Base-by-base conservation (phyloP, 257 asterid genomes). In the Capsicum baccatum region DNA sequence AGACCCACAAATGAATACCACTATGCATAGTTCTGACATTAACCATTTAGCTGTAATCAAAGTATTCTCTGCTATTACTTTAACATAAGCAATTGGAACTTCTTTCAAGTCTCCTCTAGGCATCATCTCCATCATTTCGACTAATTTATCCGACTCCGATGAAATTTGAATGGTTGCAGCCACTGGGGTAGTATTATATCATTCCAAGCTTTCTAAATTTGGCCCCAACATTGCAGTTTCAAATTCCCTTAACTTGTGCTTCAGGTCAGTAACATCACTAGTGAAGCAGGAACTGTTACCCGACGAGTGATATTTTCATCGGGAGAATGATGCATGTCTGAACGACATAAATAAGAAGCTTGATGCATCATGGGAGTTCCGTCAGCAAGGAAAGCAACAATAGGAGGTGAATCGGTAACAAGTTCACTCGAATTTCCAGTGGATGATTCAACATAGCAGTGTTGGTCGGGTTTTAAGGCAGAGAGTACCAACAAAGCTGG, bases 1-100 rank as follows among this genome's bases (percentile, higher is more conserved):
- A 13, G 83, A 84, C 0, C 89, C 89, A 66, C 74, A 50, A 57
- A 87, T 87, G 0, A 87, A 87, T 71, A 87, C 89, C 59, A 84
- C 52, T 13, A 52, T 50, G 16, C 85, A 81, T 37, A 84, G 81
- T 74, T 87, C 83, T 12, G 83, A 81, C 85, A 87, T 84, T 48
- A 84, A 54, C 83, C 83, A 81, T 54, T 87, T 82, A 35, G 70
- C 83, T 12, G 82, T 59, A n/a, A 63, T 33, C 10, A 84, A 6
- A 50, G n/a, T n/a, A n/a, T n/a, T n/a, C n/a, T n/a, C 84, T 67
- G 13, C 82, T 33, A 87, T 50, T 44, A 1, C 26, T 26, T 26
- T 26, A 26, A 1, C 26, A 26, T 1, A 26, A 26, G 26, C 26
- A 26, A 26, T 26, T 26, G 1, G 26, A 26, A 26, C 26, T 26